phyloP scores from a whole-genome alignment of 352 stramenopile genomes.

The Aphanomyces euteiches region DNA sequence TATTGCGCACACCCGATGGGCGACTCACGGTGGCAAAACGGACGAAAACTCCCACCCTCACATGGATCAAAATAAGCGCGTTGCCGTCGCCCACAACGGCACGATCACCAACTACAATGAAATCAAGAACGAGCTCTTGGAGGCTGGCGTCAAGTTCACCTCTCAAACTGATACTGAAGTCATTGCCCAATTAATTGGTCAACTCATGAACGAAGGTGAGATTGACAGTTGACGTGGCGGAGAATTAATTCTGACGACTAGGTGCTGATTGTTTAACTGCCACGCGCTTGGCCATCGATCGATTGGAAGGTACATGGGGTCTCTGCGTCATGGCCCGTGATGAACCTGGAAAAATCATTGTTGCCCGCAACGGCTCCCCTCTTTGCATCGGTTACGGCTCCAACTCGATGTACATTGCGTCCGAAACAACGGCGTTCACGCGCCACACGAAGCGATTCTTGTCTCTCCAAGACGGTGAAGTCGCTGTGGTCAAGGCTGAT shows the following conservation, averaged over 20 bases:
- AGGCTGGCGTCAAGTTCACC: constrained; percentile 89
- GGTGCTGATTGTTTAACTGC: constrained; percentile 79
- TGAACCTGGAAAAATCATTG: constrained; percentile 94
- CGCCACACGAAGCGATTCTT: constrained; percentile 98
- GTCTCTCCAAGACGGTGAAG: constrained; percentile 94
- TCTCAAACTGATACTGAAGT: constrained; percentile 98
- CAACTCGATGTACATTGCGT: constrained; percentile 96
- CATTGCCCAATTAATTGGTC: constrained; percentile 95
- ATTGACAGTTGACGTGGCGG: not conserved
- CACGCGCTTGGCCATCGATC: constrained; percentile 84
- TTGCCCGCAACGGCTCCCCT: constrained; percentile 96
- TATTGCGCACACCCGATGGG: constrained; percentile 99
- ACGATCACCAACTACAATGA: constrained; percentile 97
- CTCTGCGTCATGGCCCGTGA: constrained; percentile 91
- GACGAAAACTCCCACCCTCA: constrained; percentile 98
- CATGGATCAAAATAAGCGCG: constrained; percentile 87
- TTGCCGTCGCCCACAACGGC: constrained; percentile 98
- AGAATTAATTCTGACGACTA: constrained; percentile 32
- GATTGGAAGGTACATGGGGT: constrained; percentile 95
- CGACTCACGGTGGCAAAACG: constrained; percentile 96
- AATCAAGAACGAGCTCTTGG: constrained; percentile 84
- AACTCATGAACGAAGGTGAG: constrained; percentile 70
- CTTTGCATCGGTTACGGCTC: constrained; percentile 82
- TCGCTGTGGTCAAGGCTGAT: constrained; percentile 92
- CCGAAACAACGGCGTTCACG: constrained; percentile 91